phyloP scores from a whole-genome alignment of 768 basidiomycete genomes.

The Mycena belliarum region DNA sequence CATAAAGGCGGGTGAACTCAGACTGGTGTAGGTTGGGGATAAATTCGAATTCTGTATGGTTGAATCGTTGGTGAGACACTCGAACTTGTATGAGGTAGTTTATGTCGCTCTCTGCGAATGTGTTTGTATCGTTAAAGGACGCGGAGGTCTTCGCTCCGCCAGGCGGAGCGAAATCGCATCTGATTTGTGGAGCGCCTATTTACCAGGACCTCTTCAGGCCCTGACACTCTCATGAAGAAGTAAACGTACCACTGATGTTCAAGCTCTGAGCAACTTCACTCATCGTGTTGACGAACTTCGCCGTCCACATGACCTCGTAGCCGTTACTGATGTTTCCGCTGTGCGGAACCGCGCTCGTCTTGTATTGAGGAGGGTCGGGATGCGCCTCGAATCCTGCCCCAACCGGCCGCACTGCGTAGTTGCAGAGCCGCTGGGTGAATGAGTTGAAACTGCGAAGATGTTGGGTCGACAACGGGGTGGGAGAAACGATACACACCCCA shows the following conservation, averaged over 20 bases:
- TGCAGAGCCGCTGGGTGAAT: conserved; percentile 4
- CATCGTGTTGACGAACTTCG: conserved; percentile 6
- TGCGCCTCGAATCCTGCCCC: not conserved
- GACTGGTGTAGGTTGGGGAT: not conserved
- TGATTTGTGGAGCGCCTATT: not conserved
- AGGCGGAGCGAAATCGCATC: not conserved
- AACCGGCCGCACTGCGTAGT: conserved; percentile 4
- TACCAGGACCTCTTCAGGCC: too few relatives aligned
- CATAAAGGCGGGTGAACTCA: conserved; percentile 6
- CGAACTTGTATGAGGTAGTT: conserved; percentile 11
- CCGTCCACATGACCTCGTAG: conserved; percentile 3
- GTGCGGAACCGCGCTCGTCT: not conserved
- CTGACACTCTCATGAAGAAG: too few relatives aligned
- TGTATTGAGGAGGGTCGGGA: not conserved
- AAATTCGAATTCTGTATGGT: not conserved
- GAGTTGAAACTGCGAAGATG: conserved; percentile 1
- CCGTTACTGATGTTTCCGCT: not conserved
- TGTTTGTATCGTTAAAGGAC: conserved; percentile 2
- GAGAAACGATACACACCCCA: not conserved
- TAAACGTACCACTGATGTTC: not conserved
- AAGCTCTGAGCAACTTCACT: not conserved
- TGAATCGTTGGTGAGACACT: not conserved
- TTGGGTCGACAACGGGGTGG: not conserved
- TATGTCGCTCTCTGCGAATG: conserved; percentile 8
- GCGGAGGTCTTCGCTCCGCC: not conserved